These are phyloP conservation scores for Colletotrichum destructivum DNA, from an alignment of 2,329 filamentous ascomycete genomes.

Conservation along the genomic window DNA sequence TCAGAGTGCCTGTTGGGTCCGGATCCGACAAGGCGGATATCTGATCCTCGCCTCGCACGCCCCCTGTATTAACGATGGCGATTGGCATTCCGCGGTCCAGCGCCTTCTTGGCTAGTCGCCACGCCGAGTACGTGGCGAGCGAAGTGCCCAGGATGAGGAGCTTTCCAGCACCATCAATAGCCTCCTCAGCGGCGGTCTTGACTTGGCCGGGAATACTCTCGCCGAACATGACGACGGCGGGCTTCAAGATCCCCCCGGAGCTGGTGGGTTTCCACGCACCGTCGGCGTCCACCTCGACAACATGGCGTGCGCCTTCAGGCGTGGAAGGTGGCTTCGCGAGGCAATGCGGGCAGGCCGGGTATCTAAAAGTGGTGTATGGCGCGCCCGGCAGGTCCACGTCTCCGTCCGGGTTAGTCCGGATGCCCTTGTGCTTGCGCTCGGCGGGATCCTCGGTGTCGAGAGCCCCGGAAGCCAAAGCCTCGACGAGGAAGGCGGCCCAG, in stretches of 20 bases:
- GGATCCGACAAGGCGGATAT: constrained; percentile 75
- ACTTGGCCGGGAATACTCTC: constrained; percentile 82
- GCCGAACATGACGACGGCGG: constrained; percentile 96
- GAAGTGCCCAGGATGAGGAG: constrained; percentile 90
- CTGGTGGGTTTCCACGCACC: constrained; percentile 81
- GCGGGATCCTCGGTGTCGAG: constrained; percentile 83
- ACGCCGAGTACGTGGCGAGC: constrained; percentile 95
- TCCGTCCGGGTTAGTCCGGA: constrained; percentile 93
- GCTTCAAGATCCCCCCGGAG: constrained; percentile 87
- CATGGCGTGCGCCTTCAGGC: constrained; percentile 67
- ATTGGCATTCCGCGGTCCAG: constrained; percentile 88
- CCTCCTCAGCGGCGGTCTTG: constrained; percentile 83
- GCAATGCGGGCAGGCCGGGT: constrained; percentile 90
- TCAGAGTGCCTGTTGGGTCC: constrained; percentile 64
- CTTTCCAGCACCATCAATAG: constrained; percentile 82
- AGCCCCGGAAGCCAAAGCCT: constrained; percentile 81
- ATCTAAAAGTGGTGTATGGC: constrained; percentile 90
- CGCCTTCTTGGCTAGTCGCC: constrained; percentile 88
- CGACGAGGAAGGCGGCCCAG: constrained; percentile 83
- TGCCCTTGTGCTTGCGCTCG: constrained; percentile 76
- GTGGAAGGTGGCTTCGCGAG: constrained; percentile 73
- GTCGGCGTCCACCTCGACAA: constrained; percentile 81
- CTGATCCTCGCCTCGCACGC: constrained; percentile 82
- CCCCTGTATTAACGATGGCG: constrained; percentile 89
- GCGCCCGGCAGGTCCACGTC: constrained; percentile 92